These are phyloP conservation scores for Teratosphaeria gauchensis DNA, from an alignment of 2,329 filamentous ascomycete genomes.

Conservation along the genomic window DNA sequence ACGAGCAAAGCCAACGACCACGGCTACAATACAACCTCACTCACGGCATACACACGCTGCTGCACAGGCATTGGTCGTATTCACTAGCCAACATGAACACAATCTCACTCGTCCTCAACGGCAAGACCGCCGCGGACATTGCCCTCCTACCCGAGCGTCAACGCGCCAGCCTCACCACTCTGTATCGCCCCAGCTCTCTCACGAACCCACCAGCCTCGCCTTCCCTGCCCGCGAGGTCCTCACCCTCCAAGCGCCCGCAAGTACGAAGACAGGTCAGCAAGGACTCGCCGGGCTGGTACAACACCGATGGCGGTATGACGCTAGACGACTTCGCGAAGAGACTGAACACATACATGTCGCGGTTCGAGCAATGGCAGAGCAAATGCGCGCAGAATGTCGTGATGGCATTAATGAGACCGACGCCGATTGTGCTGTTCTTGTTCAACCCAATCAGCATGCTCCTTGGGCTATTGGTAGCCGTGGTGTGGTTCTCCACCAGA, in stretches of 20 bases:
- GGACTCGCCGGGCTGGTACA: conserved; percentile 21
- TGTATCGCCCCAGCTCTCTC: background rate
- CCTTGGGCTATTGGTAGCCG: conserved; percentile 12
- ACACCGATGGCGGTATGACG: conserved; percentile 15
- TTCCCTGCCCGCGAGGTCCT: background rate
- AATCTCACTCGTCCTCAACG: conserved; percentile 19
- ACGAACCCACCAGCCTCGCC: background rate
- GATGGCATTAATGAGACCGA: conserved; percentile 23
- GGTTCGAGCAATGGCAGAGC: conserved; percentile 17
- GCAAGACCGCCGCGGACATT: conserved; percentile 14
- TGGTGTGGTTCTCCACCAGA: conserved; percentile 7
- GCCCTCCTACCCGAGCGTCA: conserved; percentile 10
- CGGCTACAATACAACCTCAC: background rate
- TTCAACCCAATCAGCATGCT: conserved; percentile 23
- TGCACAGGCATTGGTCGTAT: background rate
- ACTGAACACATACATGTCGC: conserved; percentile 15
- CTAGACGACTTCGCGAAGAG: conserved; percentile 21
- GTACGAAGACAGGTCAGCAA: background rate
- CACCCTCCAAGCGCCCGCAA: background rate
- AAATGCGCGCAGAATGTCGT: conserved; percentile 22
- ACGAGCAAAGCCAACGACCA: background rate
- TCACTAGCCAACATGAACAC: conserved; percentile 14
- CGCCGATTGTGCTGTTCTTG: conserved; percentile 20
- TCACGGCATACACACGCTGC: background rate
- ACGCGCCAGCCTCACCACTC: conserved; percentile 3